phyloP scores from a whole-genome alignment of 129 eudicot genomes.

The Smallanthus sonchifolius region DNA sequence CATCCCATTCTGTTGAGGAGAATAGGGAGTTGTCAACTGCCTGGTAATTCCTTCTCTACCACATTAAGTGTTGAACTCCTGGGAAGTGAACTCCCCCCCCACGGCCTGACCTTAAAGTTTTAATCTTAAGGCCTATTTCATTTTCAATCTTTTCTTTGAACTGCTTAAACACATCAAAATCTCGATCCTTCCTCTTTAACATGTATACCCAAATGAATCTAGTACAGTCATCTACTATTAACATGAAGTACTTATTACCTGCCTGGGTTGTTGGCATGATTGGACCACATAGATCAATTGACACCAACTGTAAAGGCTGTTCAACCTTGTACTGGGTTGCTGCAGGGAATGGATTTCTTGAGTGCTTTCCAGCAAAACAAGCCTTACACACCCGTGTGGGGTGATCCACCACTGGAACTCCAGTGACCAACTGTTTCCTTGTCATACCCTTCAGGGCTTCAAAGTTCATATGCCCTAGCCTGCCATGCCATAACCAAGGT shows the following conservation, averaged over 20 bases:
- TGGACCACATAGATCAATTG: not conserved
- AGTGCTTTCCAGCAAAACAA: not conserved
- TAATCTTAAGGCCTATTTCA: not conserved
- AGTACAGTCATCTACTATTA: not conserved
- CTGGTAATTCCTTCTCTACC: not conserved
- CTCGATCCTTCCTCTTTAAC: not conserved
- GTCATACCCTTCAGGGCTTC: not conserved
- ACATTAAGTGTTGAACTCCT: not conserved
- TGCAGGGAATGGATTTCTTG: not conserved
- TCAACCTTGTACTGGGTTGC: not conserved
- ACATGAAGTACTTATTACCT: not conserved
- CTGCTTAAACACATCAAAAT: too few species aligned
- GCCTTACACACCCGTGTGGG: not conserved
- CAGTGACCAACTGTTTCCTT: not conserved
- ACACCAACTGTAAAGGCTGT: not conserved
- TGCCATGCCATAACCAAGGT: not conserved
- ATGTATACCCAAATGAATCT: not conserved
- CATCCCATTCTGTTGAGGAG: not conserved
- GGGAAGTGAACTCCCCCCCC: not conserved
- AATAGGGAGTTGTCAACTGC: not conserved
- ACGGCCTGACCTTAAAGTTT: not conserved
- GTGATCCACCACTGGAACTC: not conserved
- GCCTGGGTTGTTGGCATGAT: not conserved
- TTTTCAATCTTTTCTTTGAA: too few species aligned
- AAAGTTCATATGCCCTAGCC: not conserved